Conservation (phyloP, 169 alveolate species). For the Toxoplasma gondii region DNA sequence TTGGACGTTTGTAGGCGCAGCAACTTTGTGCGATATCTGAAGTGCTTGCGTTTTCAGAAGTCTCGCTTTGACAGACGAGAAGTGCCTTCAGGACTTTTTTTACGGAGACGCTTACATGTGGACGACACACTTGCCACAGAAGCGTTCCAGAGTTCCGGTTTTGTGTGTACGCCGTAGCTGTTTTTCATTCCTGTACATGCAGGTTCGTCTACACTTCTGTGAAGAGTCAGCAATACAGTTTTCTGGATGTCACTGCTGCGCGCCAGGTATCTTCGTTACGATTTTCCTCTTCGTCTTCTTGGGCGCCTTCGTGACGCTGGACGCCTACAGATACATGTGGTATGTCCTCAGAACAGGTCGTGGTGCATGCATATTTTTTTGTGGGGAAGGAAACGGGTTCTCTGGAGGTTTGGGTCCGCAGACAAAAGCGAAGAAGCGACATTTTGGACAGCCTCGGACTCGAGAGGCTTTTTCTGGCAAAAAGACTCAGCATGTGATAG, state of each 20-base stretch:
- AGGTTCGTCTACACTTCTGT: neutral
- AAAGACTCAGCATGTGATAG: no score
- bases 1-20: no score
- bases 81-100: no score
- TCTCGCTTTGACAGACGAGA: no score
- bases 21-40: no score
- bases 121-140: no score
- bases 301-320: constrained; percentile 41
- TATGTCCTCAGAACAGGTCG: neutral
- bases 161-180: no score
- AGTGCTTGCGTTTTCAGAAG: no score
- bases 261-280: neutral
- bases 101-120: no score
- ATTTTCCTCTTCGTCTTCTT: constrained; percentile 20
- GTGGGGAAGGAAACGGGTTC: neutral
- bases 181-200: neutral
- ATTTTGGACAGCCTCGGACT: neutral
- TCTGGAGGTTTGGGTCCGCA: neutral
- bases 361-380: neutral
- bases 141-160: no score
- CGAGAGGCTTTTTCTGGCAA: no score
- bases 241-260: neutral
- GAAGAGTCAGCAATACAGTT: neutral
- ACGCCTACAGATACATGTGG: constrained; percentile 41
- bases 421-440: neutral